Evolutionary conservation across 1,284 basidiomycete genomes (phyloP), one percentile per base, ranked within the genome.

Genomic region (Pseudozyma pruni): DNA sequence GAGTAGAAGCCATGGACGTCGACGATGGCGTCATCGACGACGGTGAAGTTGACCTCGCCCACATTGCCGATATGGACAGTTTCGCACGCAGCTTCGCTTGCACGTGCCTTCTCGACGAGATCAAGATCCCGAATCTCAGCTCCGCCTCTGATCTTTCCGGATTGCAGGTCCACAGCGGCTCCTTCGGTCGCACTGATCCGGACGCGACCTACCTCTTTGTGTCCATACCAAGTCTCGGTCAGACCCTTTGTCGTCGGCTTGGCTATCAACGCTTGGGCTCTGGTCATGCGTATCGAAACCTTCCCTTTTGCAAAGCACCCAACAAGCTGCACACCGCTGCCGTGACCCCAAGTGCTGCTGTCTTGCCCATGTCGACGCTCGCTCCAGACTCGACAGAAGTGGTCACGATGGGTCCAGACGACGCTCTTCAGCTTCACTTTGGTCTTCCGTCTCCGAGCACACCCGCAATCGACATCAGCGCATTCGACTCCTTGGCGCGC

Each of bases 1-100:
- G 51, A 13, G 34, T 25, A 25, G 56, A 59, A 16, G 45, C 49
- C 3, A 43, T 47, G 13, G 57, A 52, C n/a, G 33, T 44, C 6
- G 64, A 50, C n/a, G 32, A 17, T 19, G 57, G 44, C 8, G 41
- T 68, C 16, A 19, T 29, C 39, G 49, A 59, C 8, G 53, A 51
- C 25, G 54, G 43, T 34, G 47, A 66, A 4, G 38, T 44, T 1
- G 60, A 47, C 35, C 57, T 67, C n/a, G 39, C 46, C 5, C 60
- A 37, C 8, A 44, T 74, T 14, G 63, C 71, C 11, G 72, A 64
- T 40, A 55, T 75, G 39, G 69, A 66, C 31, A 52, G 54, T 33
- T 74, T 79, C 32, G 74, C 72, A 2, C 72, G 71, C 23, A 71
- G 70, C 39, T 74, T 73, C 38, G 76, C 74, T 2, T 60, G 56